These are phyloP conservation scores for Graphiopsis chlorocephala DNA, from an alignment of 2,329 filamentous ascomycete species.

Conservation along the genomic window DNA sequence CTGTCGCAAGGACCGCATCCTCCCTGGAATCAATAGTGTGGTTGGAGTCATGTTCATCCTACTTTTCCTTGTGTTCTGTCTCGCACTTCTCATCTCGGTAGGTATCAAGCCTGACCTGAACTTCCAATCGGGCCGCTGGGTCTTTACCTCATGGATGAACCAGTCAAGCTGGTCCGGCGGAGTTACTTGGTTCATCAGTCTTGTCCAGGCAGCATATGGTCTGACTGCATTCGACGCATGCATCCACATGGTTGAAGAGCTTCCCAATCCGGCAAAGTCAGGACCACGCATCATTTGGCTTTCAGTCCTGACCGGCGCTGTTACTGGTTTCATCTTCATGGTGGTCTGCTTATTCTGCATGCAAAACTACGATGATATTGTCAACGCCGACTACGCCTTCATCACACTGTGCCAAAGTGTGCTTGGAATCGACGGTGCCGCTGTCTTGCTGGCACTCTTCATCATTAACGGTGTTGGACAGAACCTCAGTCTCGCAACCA, in stretches of 20 bases:
- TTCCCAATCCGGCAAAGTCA: conserved; percentile 52
- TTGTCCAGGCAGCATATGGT: conserved; percentile 57
- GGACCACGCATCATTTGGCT: conserved; percentile 54
- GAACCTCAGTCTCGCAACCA: conserved; percentile 51
- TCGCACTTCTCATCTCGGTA: conserved; percentile 54
- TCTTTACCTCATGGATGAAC: conserved; percentile 54
- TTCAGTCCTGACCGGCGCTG: conserved; percentile 43
- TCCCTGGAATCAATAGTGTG: conserved; percentile 57
- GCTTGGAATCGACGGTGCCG: conserved; percentile 47
- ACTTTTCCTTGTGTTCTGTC: conserved; percentile 52
- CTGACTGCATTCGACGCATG: conserved; percentile 58
- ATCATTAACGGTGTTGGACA: conserved; percentile 57
- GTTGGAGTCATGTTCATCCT: conserved; percentile 53
- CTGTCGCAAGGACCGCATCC: conserved; percentile 48
- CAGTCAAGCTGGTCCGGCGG: conserved; percentile 54
- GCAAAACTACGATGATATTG: conserved; percentile 42
- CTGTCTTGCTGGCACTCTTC: conserved; percentile 51
- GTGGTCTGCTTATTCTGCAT: conserved; percentile 56
- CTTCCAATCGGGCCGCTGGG: conserved; percentile 52
- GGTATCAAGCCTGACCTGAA: conserved; percentile 44
- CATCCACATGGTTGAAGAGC: conserved; percentile 59
- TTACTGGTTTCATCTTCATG: conserved; percentile 56
- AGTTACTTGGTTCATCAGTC: conserved; percentile 57
- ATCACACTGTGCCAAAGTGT: conserved; percentile 58
- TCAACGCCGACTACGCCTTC: conserved; percentile 43